Conservation (phyloP, 257 asterid genomes). For the Echium plantagineum region DNA sequence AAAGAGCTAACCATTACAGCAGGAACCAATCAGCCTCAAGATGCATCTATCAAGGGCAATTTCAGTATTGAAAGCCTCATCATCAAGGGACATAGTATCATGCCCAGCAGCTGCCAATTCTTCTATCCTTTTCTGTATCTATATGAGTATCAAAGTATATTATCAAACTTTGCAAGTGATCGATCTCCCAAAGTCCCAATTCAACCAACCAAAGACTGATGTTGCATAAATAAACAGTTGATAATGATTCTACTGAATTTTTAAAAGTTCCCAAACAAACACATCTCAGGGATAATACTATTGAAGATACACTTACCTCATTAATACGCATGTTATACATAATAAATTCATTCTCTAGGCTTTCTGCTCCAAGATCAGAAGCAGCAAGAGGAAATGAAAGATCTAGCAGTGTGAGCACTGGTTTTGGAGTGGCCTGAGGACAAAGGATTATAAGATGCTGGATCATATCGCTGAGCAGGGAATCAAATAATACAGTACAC, state of each 20-base stretch:
- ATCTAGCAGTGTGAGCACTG: conserved; percentile 72
- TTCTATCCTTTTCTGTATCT: conserved; percentile 69
- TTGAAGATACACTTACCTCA: conserved; percentile 30
- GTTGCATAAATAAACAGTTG: too few species aligned
- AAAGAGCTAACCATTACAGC: conserved; percentile 61
- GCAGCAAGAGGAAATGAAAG: conserved; percentile 85
- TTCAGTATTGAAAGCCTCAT: conserved; percentile 77
- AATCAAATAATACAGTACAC: conserved; percentile 7
- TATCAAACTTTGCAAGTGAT: background rate
- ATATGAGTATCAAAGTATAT: conserved; percentile 10
- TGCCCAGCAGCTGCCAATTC: conserved; percentile 51
- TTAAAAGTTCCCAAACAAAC: too few species aligned
- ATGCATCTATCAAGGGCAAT: conserved; percentile 79
- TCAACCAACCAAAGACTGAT: background rate
- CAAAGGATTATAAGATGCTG: conserved; percentile 10
- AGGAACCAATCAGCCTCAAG: conserved; percentile 85
- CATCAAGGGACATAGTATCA: conserved; percentile 61
- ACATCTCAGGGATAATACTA: background rate
- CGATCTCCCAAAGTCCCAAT: too few species aligned
- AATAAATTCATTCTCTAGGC: conserved; percentile 84
- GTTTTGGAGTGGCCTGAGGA: conserved; percentile 74
- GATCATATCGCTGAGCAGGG: conserved; percentile 6
- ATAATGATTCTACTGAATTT: too few species aligned
- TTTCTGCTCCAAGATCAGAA: conserved; percentile 93
- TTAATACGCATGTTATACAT: conserved; percentile 61